Percentiles rank a stretch among this genome's conserved stretches.
Conservation (phyloP, 306 rosid species). For the Lotus japonicus region DNA sequence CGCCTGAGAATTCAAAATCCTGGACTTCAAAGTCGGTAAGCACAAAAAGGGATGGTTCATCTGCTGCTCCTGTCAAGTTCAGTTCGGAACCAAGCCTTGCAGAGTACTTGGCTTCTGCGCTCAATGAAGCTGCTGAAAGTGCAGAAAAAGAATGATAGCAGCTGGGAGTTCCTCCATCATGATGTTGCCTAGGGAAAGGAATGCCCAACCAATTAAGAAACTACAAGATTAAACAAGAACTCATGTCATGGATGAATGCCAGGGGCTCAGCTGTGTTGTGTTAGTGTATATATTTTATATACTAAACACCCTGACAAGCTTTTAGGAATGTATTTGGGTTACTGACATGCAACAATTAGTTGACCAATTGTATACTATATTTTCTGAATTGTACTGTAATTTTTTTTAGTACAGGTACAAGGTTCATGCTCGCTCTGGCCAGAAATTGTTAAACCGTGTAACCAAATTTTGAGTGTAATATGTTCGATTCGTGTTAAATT, state of each 20-base stretch:
- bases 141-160: slow-evolving; percentile 33
- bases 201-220: too few relatives aligned
- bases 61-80: slow-evolving; percentile 34
- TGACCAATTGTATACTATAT: neutral
- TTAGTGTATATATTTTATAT: too few relatives aligned
- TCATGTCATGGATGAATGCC: neutral
- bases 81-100: slow-evolving; percentile 78
- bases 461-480: too few relatives aligned
- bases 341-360: slow-evolving; percentile 2
- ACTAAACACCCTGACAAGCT: neutral
- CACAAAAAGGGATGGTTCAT: slow-evolving; percentile 28
- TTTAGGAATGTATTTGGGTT: neutral
- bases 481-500: too few relatives aligned
- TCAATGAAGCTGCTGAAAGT: slow-evolving; percentile 44
- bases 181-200: too few relatives aligned
- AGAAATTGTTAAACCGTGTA: too few relatives aligned
- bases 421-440: too few relatives aligned
- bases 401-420: neutral
- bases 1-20: slow-evolving; percentile 27
- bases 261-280: neutral
- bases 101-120: slow-evolving; percentile 70
- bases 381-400: neutral
- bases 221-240: too few relatives aligned
- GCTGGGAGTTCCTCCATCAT: neutral
- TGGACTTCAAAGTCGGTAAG: slow-evolving; percentile 27